Evolutionary conservation across 306 rosid species (phyloP), one percentile per base, ranked within the genome.

Genomic region (Quercus gilva): DNA sequence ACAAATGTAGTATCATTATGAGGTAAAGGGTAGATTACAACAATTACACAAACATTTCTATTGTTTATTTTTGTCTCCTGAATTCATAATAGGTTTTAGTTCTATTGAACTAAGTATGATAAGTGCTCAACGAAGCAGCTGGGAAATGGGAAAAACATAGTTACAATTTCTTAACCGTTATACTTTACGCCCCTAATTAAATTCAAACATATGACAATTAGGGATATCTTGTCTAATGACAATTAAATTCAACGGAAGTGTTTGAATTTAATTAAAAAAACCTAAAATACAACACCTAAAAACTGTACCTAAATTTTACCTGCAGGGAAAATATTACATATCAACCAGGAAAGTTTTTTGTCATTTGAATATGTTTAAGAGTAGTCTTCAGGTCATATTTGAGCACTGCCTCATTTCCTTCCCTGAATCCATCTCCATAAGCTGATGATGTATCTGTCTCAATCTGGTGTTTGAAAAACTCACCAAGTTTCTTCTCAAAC

Each of bases 351-450:
- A 88, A 96, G 77, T 80, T 91, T 86, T 92, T 98, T 0, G 97
- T 93, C 78, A 96, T 7, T 71, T 84, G 84, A 73, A 96, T 91
- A 82, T 96, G 99, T 73, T 93, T 96, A 37, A 96, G 99, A 61
- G 98, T 96, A 49, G 92, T 88, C 89, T 78, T 90, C 49, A 96
- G 91, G 10, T 93, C 97, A 67, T 82, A 96, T 65, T 91, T 89
- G 83, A 79, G 85, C 77, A 90, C 98, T 2, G 98, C 97, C 76
- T 81, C 18, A 75, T 91, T 88, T 37, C 99, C 99, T 82, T 72
- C 45, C 86, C 98, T 86, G 81, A 96, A 96, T 64, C 99, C 99
- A 28, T 91, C 94, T 71, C 99, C 99, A 79, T 96, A 96, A 11
- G 97, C 93, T 43, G 94, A 5, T 53, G 98, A 93, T 41, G 98